Conservation (phyloP, 2,329 filamentous ascomycete genomes). For the Sporothrix globosa region DNA sequence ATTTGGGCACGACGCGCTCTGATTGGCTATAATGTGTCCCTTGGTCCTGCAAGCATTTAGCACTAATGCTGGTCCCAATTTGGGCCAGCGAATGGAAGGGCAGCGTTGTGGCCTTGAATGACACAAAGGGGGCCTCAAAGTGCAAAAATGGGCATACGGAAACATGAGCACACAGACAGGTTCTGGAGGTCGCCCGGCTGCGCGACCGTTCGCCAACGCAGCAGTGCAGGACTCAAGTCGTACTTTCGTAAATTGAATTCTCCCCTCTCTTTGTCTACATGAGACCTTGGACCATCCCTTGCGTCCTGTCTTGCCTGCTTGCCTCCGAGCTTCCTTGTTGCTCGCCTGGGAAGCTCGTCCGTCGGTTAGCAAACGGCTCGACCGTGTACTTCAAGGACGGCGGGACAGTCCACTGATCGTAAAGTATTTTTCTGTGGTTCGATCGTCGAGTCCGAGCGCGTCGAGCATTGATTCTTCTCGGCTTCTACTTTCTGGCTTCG, state of each 20-base stretch:
- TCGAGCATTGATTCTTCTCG: slow-evolving; percentile 3
- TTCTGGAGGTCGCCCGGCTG: neutral
- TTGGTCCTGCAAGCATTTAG: slow-evolving; percentile 24
- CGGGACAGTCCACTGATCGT: neutral
- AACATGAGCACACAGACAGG: neutral
- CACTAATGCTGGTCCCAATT: slow-evolving; percentile 31
- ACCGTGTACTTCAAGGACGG: neutral
- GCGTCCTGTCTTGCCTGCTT: neutral
- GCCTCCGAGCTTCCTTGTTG: slow-evolving; percentile 7
- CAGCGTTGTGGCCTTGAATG: neutral
- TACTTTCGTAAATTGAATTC: slow-evolving; percentile 14
- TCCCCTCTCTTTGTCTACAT: neutral
- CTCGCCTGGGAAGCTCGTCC: neutral
- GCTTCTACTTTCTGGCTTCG: neutral
- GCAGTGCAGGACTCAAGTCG: slow-evolving; percentile 6
- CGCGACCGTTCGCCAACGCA: slow-evolving; percentile 27
- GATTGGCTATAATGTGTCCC: slow-evolving; percentile 18
- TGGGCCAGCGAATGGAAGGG: slow-evolving; percentile 18
- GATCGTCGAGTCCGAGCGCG: slow-evolving; percentile 2
- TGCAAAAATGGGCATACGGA: neutral
- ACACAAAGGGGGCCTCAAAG: slow-evolving; percentile 10
- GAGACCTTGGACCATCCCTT: slow-evolving; percentile 8
- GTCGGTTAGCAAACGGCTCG: neutral
- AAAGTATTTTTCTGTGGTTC: slow-evolving; percentile 11
- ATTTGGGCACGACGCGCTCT: neutral